A percentile compares a stretch with the other conserved stretches of the same genome.
phyloP scores from a whole-genome alignment of 305 asterid species.

The Fraxinus xanthoxyloides region DNA sequence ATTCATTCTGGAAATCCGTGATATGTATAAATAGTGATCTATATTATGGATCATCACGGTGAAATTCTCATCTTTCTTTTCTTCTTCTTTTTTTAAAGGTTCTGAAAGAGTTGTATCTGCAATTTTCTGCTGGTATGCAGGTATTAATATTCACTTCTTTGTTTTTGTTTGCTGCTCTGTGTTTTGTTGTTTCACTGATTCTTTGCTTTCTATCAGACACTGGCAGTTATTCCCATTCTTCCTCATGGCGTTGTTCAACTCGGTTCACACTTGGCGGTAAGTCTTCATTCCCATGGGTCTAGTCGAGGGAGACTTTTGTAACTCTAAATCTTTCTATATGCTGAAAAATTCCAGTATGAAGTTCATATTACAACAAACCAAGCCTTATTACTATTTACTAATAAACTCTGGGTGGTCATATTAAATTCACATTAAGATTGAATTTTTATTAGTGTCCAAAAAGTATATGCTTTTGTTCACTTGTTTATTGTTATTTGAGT shows the following conservation, averaged over 20 bases:
- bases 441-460: not conserved
- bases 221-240: constrained; percentile 71
- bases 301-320: not conserved
- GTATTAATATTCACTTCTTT: constrained; percentile 25
- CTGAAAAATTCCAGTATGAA: not conserved
- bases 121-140: constrained; percentile 77
- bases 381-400: not conserved
- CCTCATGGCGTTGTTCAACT: constrained; percentile 82
- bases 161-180: not conserved
- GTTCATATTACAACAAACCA: not conserved
- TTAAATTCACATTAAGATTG: not conserved
- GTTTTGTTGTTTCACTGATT: constrained; percentile 16
- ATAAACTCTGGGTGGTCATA: not conserved
- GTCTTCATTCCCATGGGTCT: constrained; percentile 20
- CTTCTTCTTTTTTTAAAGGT: constrained; percentile 27
- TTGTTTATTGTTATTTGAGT: not conserved
- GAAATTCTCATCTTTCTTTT: constrained; percentile 3
- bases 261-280: constrained; percentile 60
- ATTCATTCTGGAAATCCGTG: not conserved
- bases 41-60: constrained; percentile 6
- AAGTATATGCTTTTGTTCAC: not conserved
- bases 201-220: constrained; percentile 43
- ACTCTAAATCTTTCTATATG: not conserved
- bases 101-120: constrained; percentile 53
- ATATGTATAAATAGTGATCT: not conserved